A percentile compares a stretch with the other conserved stretches of the same genome.
These are phyloP conservation scores for Solanum ossicruentum DNA, from an alignment of 257 asterid genomes.

Conservation along the genomic window DNA sequence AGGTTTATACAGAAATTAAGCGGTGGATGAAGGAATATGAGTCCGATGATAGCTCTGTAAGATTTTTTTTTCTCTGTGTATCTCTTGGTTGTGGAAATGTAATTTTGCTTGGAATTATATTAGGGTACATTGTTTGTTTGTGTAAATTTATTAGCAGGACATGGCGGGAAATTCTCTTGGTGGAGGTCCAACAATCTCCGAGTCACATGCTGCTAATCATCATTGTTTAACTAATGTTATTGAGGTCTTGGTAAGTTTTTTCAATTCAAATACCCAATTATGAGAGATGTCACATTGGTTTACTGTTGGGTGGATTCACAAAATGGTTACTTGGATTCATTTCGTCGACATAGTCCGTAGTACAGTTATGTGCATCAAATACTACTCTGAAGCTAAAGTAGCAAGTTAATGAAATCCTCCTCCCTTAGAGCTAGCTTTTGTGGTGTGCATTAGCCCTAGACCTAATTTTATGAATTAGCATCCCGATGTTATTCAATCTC, in stretches of 20 bases:
- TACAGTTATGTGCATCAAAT: neutral
- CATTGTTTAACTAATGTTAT: slow-evolving; percentile 34
- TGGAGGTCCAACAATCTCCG: neutral
- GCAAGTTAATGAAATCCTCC: neutral
- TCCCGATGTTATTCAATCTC: neutral
- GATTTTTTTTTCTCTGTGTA: slow-evolving; percentile 1
- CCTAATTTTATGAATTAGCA: neutral
- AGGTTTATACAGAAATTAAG: slow-evolving; percentile 53
- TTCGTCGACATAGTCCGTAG: neutral
- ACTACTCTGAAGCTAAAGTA: neutral
- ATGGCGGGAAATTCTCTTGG: slow-evolving; percentile 8
- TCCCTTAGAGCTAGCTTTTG: neutral
- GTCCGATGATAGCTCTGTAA: slow-evolving; percentile 15
- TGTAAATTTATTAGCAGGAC: slow-evolving; percentile 27
- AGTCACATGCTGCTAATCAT: slow-evolving; percentile 16
- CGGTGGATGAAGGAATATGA: slow-evolving; percentile 38
- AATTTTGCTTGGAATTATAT: neutral
- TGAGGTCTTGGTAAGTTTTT: slow-evolving; percentile 39
- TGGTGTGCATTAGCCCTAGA: too few relatives aligned
- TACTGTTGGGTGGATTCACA: neutral
- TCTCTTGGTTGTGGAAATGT: neutral
- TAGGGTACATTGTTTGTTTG: neutral
- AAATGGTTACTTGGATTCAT: neutral
- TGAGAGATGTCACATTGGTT: neutral
- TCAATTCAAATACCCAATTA: neutral